Evolutionary conservation across 228 moss, liverwort and hornwort species (phyloP).

Genomic region (Sphagnum magellanicum): DNA sequence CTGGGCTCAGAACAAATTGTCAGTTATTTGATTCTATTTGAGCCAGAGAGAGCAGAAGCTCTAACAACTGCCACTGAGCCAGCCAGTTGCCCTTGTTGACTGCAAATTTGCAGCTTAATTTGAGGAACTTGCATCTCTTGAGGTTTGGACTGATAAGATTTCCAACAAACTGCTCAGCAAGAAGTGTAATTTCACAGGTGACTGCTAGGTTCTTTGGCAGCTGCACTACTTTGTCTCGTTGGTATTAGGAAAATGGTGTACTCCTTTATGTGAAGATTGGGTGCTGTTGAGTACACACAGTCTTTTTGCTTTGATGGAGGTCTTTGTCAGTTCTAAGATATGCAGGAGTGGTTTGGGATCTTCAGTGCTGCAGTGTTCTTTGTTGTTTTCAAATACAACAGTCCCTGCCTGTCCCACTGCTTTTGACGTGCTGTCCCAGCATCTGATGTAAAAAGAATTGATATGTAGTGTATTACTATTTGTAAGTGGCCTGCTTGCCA

Average conservation of each 20-base stretch:
- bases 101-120: too few relatives aligned
- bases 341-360: slow-evolving; percentile 1
- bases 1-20: too few relatives aligned
- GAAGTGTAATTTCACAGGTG: too few relatives aligned
- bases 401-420: slow-evolving; percentile 1
- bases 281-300: slow-evolving; percentile 2
- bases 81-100: too few relatives aligned
- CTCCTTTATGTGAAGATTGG: not conserved
- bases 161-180: too few relatives aligned
- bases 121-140: too few relatives aligned
- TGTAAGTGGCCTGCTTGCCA: slow-evolving; percentile 3
- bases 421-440: slow-evolving; percentile 3
- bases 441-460: not conserved
- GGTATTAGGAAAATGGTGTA: not conserved
- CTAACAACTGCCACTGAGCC: too few relatives aligned
- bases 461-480: not conserved
- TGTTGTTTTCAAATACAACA: slow-evolving; percentile 3
- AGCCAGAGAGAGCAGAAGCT: too few relatives aligned
- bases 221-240: slow-evolving; percentile 4
- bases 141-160: too few relatives aligned
- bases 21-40: too few relatives aligned
- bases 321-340: slow-evolving; percentile 2
- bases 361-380: slow-evolving; percentile 1
- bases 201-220: not conserved
- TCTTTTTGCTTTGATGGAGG: slow-evolving; percentile 9